These are phyloP conservation scores for Hypsizygus ulmarius DNA, from an alignment of 1,284 basidiomycete species.

Conservation along the genomic window DNA sequence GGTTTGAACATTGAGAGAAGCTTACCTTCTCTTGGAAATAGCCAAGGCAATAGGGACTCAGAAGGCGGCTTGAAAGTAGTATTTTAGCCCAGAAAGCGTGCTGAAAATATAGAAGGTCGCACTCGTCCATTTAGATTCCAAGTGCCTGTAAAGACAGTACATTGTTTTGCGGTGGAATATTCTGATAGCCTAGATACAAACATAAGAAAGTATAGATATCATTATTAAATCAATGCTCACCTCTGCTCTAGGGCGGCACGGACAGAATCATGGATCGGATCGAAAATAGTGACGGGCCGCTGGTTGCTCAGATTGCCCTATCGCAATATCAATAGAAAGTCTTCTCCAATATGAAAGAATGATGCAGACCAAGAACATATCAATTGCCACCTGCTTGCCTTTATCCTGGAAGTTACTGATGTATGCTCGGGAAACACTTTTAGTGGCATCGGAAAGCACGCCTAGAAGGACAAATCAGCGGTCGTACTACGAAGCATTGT, in stretches of 20 bases:
- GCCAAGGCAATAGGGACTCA: slow-evolving; percentile 86
- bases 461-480: slow-evolving; percentile 40
- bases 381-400: slow-evolving; percentile 91
- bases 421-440: slow-evolving; percentile 92
- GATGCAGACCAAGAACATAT: slow-evolving; percentile 81
- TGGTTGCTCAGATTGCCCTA: slow-evolving; percentile 92
- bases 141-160: slow-evolving; percentile 83
- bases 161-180: slow-evolving; percentile 79
- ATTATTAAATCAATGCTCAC: slow-evolving; percentile 30
- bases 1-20: slow-evolving; percentile 15
- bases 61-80: slow-evolving; percentile 49
- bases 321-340: slow-evolving; percentile 7
- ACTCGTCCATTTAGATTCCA: slow-evolving; percentile 96
- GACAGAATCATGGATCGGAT: slow-evolving; percentile 91
- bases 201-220: slow-evolving; percentile 2
- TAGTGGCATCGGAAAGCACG: slow-evolving; percentile 92
- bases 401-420: slow-evolving; percentile 99
- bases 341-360: neutral
- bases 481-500: neutral
- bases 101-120: slow-evolving; percentile 21
- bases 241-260: slow-evolving; percentile 67
- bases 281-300: slow-evolving; percentile 86
- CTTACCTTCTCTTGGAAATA: slow-evolving; percentile 80
- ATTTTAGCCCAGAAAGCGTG: neutral
- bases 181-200: slow-evolving; percentile 60